These are phyloP conservation scores for Colletotrichum cordylinicola DNA, from an alignment of 2,329 filamentous ascomycete species.

Conservation along the genomic window DNA sequence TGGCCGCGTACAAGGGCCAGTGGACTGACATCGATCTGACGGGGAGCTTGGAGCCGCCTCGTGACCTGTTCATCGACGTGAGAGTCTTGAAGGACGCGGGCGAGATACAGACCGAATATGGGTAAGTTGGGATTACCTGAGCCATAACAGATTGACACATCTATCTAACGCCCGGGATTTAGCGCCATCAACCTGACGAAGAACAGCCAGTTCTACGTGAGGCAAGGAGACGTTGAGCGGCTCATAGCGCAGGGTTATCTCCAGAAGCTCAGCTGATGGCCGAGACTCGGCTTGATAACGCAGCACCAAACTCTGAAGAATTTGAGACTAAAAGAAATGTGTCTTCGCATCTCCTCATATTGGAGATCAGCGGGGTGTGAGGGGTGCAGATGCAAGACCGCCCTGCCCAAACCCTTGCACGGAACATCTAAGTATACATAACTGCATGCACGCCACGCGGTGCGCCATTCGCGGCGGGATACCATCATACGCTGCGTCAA, in stretches of 20 bases:
- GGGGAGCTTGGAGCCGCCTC: conserved; percentile 90
- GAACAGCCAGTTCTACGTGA: conserved; percentile 97
- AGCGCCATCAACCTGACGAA: conserved; percentile 96
- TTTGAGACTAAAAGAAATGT: not conserved
- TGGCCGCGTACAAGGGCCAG: conserved; percentile 96
- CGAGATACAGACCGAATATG: conserved; percentile 99
- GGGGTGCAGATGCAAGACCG: not conserved
- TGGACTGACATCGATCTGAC: conserved; percentile 98
- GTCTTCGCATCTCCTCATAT: not conserved
- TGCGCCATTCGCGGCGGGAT: not conserved
- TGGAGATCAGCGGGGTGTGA: not conserved
- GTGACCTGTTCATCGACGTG: conserved; percentile 96
- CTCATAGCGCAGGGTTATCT: conserved; percentile 94
- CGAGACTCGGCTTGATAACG: not conserved
- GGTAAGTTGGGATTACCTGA: conserved; percentile 61
- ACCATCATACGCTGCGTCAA: not conserved
- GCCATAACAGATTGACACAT: not conserved
- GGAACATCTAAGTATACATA: not conserved
- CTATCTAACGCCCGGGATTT: conserved; percentile 25
- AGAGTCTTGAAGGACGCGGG: conserved; percentile 95
- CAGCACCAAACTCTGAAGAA: not conserved
- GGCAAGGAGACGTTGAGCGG: conserved; percentile 93
- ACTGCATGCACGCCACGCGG: not conserved
- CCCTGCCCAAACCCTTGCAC: not conserved
- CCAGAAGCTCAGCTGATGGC: conserved; percentile 79